Evolutionary conservation across 2,329 filamentous ascomycete genomes (phyloP).

Genomic region (Penicillium sp.): DNA sequence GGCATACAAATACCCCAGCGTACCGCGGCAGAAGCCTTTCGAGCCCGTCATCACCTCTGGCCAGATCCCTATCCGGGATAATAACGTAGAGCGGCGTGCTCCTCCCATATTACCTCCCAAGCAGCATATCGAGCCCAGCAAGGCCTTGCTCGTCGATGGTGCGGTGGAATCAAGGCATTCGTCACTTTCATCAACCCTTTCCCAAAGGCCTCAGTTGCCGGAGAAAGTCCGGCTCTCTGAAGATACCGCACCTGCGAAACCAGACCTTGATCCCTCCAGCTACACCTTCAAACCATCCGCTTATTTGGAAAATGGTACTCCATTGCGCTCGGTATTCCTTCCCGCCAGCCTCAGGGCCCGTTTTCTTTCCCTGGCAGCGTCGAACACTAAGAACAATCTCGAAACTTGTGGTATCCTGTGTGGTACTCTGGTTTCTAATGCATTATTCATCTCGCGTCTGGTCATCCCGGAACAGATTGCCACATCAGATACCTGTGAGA

Average conservation of each 20-base stretch:
- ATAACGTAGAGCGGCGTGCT: slow-evolving; percentile 25
- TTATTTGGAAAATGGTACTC: slow-evolving; percentile 85
- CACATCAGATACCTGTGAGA: slow-evolving; percentile 94
- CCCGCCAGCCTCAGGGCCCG: slow-evolving; percentile 71
- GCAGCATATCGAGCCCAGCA: slow-evolving; percentile 26
- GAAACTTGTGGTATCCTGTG: slow-evolving; percentile 96
- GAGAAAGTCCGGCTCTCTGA: slow-evolving; percentile 30
- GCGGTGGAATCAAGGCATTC: slow-evolving; percentile 25
- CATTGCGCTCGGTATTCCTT: slow-evolving; percentile 85
- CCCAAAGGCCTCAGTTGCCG: slow-evolving; percentile 30
- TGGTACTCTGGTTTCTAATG: slow-evolving; percentile 87
- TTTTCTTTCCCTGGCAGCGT: slow-evolving; percentile 73
- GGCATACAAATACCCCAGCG: slow-evolving; percentile 49
- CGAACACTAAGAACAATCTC: slow-evolving; percentile 79
- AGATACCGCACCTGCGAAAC: slow-evolving; percentile 18
- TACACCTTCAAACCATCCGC: slow-evolving; percentile 83
- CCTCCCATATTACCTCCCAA: slow-evolving; percentile 48
- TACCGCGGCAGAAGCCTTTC: slow-evolving; percentile 43
- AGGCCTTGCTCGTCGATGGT: slow-evolving; percentile 23
- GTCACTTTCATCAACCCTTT: slow-evolving; percentile 32
- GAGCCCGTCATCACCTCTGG: slow-evolving; percentile 27
- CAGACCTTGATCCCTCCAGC: slow-evolving; percentile 52
- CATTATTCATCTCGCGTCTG: slow-evolving; percentile 84
- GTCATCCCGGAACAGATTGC: slow-evolving; percentile 89
- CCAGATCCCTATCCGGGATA: slow-evolving; percentile 25